Evolutionary conservation across 2,329 filamentous ascomycete species (phyloP), one percentile per base, ranked within the genome.

Genomic region (Alternaria triticimaculans): DNA sequence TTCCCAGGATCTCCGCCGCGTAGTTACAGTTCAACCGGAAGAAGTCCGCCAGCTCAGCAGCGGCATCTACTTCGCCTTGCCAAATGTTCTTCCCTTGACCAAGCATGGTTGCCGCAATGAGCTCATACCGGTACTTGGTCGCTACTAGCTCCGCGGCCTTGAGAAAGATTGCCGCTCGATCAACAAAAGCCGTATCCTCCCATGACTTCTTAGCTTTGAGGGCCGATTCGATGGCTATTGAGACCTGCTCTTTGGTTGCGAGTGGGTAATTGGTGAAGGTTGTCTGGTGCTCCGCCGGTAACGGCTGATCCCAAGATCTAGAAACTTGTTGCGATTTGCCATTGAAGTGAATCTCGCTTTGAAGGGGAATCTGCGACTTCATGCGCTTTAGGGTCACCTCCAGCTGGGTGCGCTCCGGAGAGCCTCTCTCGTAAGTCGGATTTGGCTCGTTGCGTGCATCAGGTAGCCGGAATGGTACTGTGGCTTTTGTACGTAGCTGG

Each of bases 61-160:
- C 94, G 46, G 94, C 88, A 80, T 97, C 95, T 68, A 97, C 97
- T 86, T 98, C 95, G 20, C 94, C 95, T 82, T 98, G 95, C 93
- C 94, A 97, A 48, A 92, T 93, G 80, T 97, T 97, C 88, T 97
- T 97, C 74, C 95, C 95, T 83, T 98, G 95, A 61, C 95, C 95
- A 37, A 97, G 85, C 89, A 97, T 97, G 20, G 95, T 97, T 49
- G 93, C 89, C 9, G 95, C 94, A 90, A 97, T 96, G 72, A 98
- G 87, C 62, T 97, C 93, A 82, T 97, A 97, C 76, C 95, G 88
- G 83, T 98, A 97, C 84, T 97, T 97, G 15, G 87, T 91, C 55
- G 91, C 84, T 70, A 97, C 88, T 67, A 98, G 86, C 78, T 97
- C 94, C 33, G 95, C 94, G 3, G 95, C 94, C 85, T 97, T 97